Conservation (phyloP, 1,284 basidiomycete genomes). For the Cryptococcus sp. region DNA sequence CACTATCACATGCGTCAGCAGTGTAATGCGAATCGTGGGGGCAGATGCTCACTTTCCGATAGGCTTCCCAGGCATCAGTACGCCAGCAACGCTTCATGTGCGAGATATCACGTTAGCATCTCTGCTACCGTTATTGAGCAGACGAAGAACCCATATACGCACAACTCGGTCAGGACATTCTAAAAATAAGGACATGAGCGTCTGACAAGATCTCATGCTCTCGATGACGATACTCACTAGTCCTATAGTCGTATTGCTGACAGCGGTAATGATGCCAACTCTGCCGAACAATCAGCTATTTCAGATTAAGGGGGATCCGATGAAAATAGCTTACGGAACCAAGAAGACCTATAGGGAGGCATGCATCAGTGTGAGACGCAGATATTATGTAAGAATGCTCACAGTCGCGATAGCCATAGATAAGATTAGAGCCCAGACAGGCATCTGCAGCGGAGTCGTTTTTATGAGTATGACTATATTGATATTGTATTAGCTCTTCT, state of each 20-base stretch:
- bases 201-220: neutral
- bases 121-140: too few relatives aligned
- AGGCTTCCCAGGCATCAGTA: slow-evolving; percentile 57
- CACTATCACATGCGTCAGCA: slow-evolving; percentile 26
- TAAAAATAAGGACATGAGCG: slow-evolving; percentile 5
- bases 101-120: neutral
- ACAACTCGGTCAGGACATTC: slow-evolving; percentile 58
- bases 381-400: slow-evolving; percentile 2
- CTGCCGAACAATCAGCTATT: slow-evolving; percentile 26
- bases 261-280: slow-evolving; percentile 57
- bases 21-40: neutral
- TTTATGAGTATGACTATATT: slow-evolving; percentile 52
- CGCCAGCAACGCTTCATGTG: slow-evolving; percentile 50
- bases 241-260: slow-evolving; percentile 56
- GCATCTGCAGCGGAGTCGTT: slow-evolving; percentile 56
- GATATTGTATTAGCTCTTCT: neutral
- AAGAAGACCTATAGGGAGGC: slow-evolving; percentile 40
- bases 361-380: neutral
- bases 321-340: slow-evolving; percentile 37
- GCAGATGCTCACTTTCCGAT: slow-evolving; percentile 53
- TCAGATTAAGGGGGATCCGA: neutral
- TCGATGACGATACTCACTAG: slow-evolving; percentile 31
- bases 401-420: slow-evolving; percentile 54
- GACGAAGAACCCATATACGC: slow-evolving; percentile 5
- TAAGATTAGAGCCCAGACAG: slow-evolving; percentile 56